Conservation (phyloP, 2,329 filamentous ascomycete genomes). For the Juglanconis juglandina region DNA sequence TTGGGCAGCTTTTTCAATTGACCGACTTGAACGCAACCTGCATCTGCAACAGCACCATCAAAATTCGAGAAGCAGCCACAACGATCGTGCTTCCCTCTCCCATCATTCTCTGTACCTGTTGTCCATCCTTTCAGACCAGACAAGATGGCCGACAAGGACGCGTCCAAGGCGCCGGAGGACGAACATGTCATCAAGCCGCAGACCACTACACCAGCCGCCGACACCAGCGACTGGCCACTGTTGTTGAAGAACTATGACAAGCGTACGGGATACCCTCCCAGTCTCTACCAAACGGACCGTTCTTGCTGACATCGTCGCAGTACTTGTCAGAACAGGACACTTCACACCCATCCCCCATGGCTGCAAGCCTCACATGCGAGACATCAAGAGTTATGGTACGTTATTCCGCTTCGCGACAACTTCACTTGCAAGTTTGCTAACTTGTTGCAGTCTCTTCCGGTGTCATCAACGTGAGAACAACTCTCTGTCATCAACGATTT, state of each 20-base stretch:
- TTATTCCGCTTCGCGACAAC: background rate
- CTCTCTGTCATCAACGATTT: background rate
- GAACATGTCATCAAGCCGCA: slow-evolving; percentile 92
- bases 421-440: slow-evolving; percentile 1
- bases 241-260: slow-evolving; percentile 95
- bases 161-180: slow-evolving; percentile 49
- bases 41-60: background rate
- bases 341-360: slow-evolving; percentile 96
- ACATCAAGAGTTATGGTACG: slow-evolving; percentile 79
- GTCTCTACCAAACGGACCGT: slow-evolving; percentile 31
- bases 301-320: slow-evolving; percentile 41
- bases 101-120: background rate
- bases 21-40: background rate
- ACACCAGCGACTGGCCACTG: slow-evolving; percentile 89
- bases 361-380: slow-evolving; percentile 85
- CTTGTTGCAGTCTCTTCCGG: slow-evolving; percentile 69
- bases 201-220: slow-evolving; percentile 70
- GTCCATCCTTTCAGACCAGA: background rate
- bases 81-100: background rate
- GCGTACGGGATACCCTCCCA: slow-evolving; percentile 45
- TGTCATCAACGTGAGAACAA: slow-evolving; percentile 77
- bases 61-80: background rate
- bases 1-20: slow-evolving; percentile 1
- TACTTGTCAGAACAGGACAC: slow-evolving; percentile 89
- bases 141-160: background rate